Percentiles rank a stretch among this genome's conserved stretches.
These are phyloP conservation scores for Fusarium sp. DNA, from an alignment of 2,329 filamentous ascomycete genomes.

Conservation along the genomic window DNA sequence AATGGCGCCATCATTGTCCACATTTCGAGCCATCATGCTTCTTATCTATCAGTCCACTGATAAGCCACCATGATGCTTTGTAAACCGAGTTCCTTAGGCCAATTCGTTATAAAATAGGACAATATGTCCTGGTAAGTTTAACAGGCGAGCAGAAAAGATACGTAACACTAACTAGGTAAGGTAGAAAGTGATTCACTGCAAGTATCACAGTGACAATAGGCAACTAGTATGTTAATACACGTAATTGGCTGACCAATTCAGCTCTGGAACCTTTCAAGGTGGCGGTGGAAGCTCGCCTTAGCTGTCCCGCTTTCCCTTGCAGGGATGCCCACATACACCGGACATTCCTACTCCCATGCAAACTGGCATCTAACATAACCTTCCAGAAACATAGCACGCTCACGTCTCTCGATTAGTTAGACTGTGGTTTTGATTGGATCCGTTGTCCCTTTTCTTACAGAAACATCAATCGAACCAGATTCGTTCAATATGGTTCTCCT, in stretches of 20 bases:
- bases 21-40: not conserved
- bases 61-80: not conserved
- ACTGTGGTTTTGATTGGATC: constrained; percentile 23
- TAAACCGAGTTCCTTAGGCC: too few relatives aligned
- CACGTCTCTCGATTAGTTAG: constrained; percentile 22
- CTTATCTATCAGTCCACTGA: not conserved
- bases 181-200: not conserved
- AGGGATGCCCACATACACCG: constrained; percentile 33
- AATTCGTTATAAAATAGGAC: too few relatives aligned
- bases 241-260: constrained; percentile 7
- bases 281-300: constrained; percentile 40
- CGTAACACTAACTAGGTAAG: not conserved
- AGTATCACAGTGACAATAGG: not conserved
- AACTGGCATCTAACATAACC: constrained; percentile 50
- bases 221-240: constrained; percentile 1
- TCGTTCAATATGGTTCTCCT: constrained; percentile 65
- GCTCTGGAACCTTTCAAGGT: not conserved
- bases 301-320: constrained; percentile 40
- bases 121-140: constrained; percentile 19
- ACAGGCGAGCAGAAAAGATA: not conserved
- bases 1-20: not conserved
- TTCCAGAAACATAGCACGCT: constrained; percentile 25
- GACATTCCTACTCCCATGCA: constrained; percentile 46
- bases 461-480: constrained; percentile 2
- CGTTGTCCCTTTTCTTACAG: not conserved